Evolutionary conservation across 225 moss, liverwort and hornwort genomes (phyloP).

Genomic region (Thuidium tamariscinum): DNA sequence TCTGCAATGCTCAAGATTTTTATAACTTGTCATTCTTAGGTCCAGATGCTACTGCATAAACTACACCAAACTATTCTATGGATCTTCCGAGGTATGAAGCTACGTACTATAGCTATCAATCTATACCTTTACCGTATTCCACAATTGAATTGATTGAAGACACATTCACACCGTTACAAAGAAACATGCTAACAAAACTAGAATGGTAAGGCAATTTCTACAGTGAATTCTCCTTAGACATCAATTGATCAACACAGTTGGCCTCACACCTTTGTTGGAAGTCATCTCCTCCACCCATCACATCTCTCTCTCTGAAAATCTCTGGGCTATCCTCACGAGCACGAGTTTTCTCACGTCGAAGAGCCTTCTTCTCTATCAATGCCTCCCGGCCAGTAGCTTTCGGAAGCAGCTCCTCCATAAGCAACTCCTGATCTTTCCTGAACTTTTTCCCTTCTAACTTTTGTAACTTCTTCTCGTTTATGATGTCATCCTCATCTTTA

Average conservation of each 20-base stretch:
- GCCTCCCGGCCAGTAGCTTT: constrained; percentile 83
- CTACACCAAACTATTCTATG: not conserved
- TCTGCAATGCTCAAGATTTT: not conserved
- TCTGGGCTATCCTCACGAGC: constrained; percentile 81
- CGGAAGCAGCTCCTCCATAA: constrained; percentile 67
- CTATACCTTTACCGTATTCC: not conserved
- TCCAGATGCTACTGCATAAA: not conserved
- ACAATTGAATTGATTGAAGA: not conserved
- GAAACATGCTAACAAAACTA: not conserved
- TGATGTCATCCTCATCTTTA: constrained; percentile 50
- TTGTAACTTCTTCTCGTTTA: constrained; percentile 33
- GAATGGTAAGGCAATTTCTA: not conserved
- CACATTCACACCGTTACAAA: not conserved
- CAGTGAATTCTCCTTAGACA: not conserved
- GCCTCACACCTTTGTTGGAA: constrained; percentile 52
- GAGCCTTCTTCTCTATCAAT: constrained; percentile 60
- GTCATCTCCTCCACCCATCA: constrained; percentile 91
- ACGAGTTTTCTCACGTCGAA: constrained; percentile 70
- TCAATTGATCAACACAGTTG: not conserved
- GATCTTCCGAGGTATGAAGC: not conserved
- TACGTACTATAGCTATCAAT: not conserved
- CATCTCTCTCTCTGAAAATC: constrained; percentile 61
- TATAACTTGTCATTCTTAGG: not conserved
- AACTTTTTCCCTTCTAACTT: constrained; percentile 55
- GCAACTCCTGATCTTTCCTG: constrained; percentile 46